Evolutionary conservation across 164 flowering plant genomes (phyloP), one percentile per base, ranked within the genome.

Genomic region (Tinospora cordifolia): DNA sequence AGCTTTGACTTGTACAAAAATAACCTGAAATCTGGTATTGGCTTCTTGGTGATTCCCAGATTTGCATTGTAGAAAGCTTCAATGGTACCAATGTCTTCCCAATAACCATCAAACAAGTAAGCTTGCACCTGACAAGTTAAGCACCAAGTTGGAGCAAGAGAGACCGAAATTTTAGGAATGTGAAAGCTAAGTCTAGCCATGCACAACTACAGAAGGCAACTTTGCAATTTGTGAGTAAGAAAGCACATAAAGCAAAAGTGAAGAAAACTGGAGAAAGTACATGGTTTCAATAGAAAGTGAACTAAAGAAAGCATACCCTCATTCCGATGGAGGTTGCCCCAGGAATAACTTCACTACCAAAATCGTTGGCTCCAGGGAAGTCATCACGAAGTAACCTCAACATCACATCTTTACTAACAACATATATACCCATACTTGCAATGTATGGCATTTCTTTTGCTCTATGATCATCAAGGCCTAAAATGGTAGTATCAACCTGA

Each of bases 351-450:
- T 94, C 97, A 82, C 98, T 90, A 25, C 97, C 98, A 81, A 94
- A 91, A 75, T 94, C 98, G 83, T 91, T 94, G 71, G 98, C 97
- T 75, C 86, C 93, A 62, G 98, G 98, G 72, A 91, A 91, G 76
- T 86, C 81, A 6, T 94, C 88, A 24, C 89, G 75, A 17, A 94
- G 92, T 60, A 94, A 82, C 46, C 83, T 72, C 51, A 91, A 46
- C 98, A 94, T 91, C 66, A 87, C 96, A 79, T 94, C 80, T 83
- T 90, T 94, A 86, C 95, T 94, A 58, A 94, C 83, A 67, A 94
- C 98, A 84, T 94, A 94, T 63, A 94, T 93, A 69, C 98, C 98
- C 98, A 94, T 94, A 68, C 98, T 94, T 2, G 97, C 97, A 81
- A 93, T 89, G 78, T 74, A 90, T 24, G 97, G 95, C 97, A 90